These are phyloP conservation scores for Schrenkiella parvula DNA, from an alignment of 345 rosid genomes.

Conservation along the genomic window DNA sequence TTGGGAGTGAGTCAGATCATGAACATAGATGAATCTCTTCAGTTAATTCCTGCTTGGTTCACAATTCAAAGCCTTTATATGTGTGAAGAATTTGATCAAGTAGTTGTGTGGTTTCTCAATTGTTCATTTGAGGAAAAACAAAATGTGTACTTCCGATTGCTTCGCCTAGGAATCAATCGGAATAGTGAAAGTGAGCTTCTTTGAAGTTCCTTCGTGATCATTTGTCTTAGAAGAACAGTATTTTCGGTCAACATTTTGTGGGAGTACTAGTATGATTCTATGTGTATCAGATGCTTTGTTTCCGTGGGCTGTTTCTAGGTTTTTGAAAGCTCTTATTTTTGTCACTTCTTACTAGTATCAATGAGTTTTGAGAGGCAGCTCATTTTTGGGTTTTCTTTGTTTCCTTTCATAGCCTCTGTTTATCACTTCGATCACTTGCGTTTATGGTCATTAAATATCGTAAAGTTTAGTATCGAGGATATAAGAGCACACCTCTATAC, in stretches of 20 bases:
- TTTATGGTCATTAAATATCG: not conserved
- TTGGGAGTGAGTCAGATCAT: not conserved
- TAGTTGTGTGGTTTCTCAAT: not conserved
- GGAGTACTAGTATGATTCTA: not conserved
- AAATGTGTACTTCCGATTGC: not conserved
- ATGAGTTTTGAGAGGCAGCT: not conserved
- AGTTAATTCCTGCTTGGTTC: not conserved
- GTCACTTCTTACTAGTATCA: not conserved
- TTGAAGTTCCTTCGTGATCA: not conserved
- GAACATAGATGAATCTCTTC: not conserved
- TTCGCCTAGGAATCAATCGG: not conserved
- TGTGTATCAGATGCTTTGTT: not conserved
- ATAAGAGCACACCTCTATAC: not conserved
- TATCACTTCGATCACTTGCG: not conserved
- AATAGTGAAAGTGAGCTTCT: not conserved
- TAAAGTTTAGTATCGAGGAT: not conserved
- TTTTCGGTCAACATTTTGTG: not conserved
- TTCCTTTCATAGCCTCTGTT: not conserved
- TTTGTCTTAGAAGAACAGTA: not conserved
- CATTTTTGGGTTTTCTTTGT: not conserved
- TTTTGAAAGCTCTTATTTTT: not conserved
- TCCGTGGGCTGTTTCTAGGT: not conserved
- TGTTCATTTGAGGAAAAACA: not conserved
- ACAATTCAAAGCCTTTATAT: not conserved
- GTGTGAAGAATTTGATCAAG: not conserved